A percentile compares a stretch with the other conserved stretches of the same genome.
Evolutionary conservation across 768 basidiomycete genomes (phyloP).

Genomic region (Bullera alba): DNA sequence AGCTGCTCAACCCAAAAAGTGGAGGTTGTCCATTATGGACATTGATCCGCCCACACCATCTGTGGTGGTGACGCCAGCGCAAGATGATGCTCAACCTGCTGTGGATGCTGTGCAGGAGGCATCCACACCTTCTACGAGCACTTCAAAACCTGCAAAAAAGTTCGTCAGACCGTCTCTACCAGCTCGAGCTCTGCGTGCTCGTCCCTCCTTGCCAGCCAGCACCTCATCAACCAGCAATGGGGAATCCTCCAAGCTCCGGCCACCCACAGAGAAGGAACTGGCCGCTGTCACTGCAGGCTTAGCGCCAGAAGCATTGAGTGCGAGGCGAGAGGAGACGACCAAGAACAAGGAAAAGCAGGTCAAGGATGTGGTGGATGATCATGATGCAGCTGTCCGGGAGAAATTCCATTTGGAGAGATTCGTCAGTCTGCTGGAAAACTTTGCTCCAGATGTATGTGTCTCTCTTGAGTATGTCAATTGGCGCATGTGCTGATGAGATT

Average conservation of each 20-base stretch:
- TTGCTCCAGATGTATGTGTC: conserved; percentile 66
- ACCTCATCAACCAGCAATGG: too few species aligned
- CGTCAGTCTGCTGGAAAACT: conserved; percentile 60
- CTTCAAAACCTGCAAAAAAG: not conserved
- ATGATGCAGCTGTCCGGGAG: conserved; percentile 58
- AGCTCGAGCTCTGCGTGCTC: conserved; percentile 19
- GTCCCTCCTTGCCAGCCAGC: conserved; percentile 23
- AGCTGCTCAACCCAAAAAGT: conserved; percentile 12
- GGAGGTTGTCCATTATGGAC: conserved; percentile 41
- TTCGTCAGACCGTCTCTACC: not conserved
- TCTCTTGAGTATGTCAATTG: too few species aligned
- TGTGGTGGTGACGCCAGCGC: not conserved
- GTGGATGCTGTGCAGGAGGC: not conserved
- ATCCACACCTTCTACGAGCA: not conserved
- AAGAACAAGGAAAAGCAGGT: conserved; percentile 57
- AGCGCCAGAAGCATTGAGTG: conserved; percentile 15
- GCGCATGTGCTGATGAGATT: too few species aligned
- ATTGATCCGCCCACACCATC: conserved; percentile 6
- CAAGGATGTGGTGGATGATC: conserved; percentile 49
- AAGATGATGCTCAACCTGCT: not conserved
- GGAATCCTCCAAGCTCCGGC: conserved; percentile 5
- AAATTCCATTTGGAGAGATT: conserved; percentile 82
- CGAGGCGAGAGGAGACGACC: conserved; percentile 49
- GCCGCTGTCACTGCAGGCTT: conserved; percentile 14
- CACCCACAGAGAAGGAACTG: conserved; percentile 17